A percentile compares a stretch with the other conserved stretches of the same genome.
Conservation (phyloP, 1,284 basidiomycete species). For the Taiwanofungus camphoratus region DNA sequence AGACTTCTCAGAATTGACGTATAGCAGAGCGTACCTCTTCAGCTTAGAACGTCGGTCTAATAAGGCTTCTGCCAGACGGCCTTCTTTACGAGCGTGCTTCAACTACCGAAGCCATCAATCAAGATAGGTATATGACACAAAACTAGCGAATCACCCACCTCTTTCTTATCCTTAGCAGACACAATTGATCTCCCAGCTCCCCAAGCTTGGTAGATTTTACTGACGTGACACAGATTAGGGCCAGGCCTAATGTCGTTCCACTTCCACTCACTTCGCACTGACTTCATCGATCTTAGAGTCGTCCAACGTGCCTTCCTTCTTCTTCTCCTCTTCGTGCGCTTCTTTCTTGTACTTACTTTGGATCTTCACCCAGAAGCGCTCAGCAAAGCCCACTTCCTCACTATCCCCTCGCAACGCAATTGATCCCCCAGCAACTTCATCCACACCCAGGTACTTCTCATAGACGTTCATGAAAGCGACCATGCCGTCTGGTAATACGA, state of each 20-base stretch:
- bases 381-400: constrained; percentile 74
- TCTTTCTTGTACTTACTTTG: constrained; percentile 89
- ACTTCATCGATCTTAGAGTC: constrained; percentile 62
- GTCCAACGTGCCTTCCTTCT: constrained; percentile 54
- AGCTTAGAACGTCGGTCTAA: constrained; percentile 86
- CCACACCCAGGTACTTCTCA: constrained; percentile 76
- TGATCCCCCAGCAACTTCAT: constrained; percentile 78
- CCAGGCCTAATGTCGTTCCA: background rate
- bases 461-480: constrained; percentile 81
- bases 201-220: constrained; percentile 81
- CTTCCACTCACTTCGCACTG: constrained; percentile 55
- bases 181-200: constrained; percentile 75
- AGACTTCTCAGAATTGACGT: background rate
- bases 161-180: constrained; percentile 66
- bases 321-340: constrained; percentile 76
- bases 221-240: constrained; percentile 26
- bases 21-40: constrained; percentile 67
- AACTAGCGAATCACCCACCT: constrained; percentile 37
- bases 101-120: constrained; percentile 40
- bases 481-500: constrained; percentile 73
- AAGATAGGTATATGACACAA: constrained; percentile 3
- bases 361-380: constrained; percentile 84
- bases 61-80: constrained; percentile 82
- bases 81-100: constrained; percentile 83
- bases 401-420: constrained; percentile 78